Evolutionary conservation across 2,329 filamentous ascomycete genomes (phyloP), one percentile per base, ranked within the genome.

Genomic region (Ceratocystis papillata): DNA sequence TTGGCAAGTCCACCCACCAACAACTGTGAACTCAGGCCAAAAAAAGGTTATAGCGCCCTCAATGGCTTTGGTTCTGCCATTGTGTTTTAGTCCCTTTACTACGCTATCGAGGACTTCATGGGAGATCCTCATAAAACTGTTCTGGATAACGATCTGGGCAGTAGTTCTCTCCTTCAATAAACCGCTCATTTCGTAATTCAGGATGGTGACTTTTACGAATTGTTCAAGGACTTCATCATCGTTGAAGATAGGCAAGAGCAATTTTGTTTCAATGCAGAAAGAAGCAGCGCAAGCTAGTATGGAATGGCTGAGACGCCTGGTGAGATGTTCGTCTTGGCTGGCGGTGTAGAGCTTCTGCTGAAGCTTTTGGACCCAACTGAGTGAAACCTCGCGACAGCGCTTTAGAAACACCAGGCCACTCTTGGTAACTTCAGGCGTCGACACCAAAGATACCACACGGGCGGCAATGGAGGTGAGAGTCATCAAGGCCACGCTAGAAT

Each of bases 401-500:
- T 64, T 44, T 2, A 82, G 71, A 65, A 74, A 73, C 0, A 33
- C 28, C 0, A 79, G 65, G 44, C 75, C 75, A 0, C 33, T 37
- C 25, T 37, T 2, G 3, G 60, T 15, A 0, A 75, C 73, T 1
- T 83, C 65, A 4, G 55, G 5, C 2, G 28, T 17, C 7, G 1
- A 6, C 8, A 15, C n/a, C 55, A 59, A 8, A 0, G 78, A 78
- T 2, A 82, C 69, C 0, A 82, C 41, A 10, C 80, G 74, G n/a
- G 74, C 70, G 1, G 75, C 70, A 1, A 85, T 69, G 2, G 72
- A 69, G 0, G 78, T 71, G 10, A 81, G 76, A 0, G 70, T 72
- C 3, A 75, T 71, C 2, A 81, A 69, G 0, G 77, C 76, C 41
- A 74, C 68, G 15, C 74, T 75, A 1, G 77, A 78, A 67, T 82